Base-by-base conservation (phyloP, 176 grass and related monocot genomes). In the Musa itinerans region DNA sequence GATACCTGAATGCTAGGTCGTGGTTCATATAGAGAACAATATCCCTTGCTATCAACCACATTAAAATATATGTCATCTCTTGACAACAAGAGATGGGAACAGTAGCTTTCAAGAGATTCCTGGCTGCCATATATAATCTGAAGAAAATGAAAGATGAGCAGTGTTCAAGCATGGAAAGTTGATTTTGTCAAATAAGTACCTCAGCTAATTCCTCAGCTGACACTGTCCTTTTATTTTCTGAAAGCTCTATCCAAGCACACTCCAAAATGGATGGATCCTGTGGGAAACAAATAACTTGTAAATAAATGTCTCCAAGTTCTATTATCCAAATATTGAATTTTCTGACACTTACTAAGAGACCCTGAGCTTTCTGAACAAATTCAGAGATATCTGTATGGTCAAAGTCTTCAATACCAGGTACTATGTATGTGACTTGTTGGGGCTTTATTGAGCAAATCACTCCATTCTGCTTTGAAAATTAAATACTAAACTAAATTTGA, bases 31-130 rank as follows among this genome's bases (percentile, higher is more conserved):
- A 87, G 76, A 81, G 79, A 82, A 79, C 79, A 89, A 89, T 80
- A 83, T 83, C 81, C 61, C 52, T 53, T 84, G 70, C 58, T 94
- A 48, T 89, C 88, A 51, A 84, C 80, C 55, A 77, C 72, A 69
- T 81, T 81, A 89, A 99, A 99, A 87, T 99, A 99, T 21, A 93
- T 81, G 75, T 87, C 80, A 82, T 92, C 88, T 83, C 88, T 93
- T 87, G 95, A 99, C 75, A 99, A 84, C 71, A 99, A 82, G 43
- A 91, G 74, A 87, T 99, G 82, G 52, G 90, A 83, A 86, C 95
- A 94, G 50, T 99, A 99, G 78, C 90, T 89, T 82, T 99, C 95
- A 66, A 99, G 61, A 79, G 88, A 86, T 53, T 85, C 90, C 69
- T 85, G 92, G 86, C 65, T 86, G 59, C 90, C 95, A 54, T 99